Evolutionary conservation across 176 grass and related monocot genomes (phyloP), one percentile per base, ranked within the genome.

Genomic region (Stipa capillata): DNA sequence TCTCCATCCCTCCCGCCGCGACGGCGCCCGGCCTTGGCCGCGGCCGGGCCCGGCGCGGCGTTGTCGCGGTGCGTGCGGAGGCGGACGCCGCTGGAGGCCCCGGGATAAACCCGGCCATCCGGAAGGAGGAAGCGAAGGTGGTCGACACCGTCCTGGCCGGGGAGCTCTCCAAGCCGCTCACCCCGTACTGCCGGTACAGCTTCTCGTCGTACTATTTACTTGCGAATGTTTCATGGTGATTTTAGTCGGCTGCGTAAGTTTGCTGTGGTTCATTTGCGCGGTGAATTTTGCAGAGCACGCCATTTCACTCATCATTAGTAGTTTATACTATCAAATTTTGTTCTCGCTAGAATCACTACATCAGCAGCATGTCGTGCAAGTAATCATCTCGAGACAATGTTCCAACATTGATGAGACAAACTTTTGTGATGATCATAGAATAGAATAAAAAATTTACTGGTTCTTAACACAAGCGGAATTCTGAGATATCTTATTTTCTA

Each of bases 121-220:
- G 95, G 44, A 98, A 98, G 79, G 87, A 80, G 61, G 95, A 98
- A 79, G 83, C 47, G 5, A 98, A 98, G 83, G 95, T 98, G 59
- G 95, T 98, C 28, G 95, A 98, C 84, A 89, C 92, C 65, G 85
- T 94, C 47, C 69, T 92, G 60, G 58, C 84, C 35, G 58, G 85
- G n/a, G 89, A 98, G 29, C 90, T 98, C 72, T 55, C 87, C 76
- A 98, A 98, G 72, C 92, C 95, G 76, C 87, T 90, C 80, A 98
- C 92, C 27, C 83, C 92, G 21, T 98, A 98, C 73, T 92, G 95
- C 87, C 76, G 95, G 95, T 98, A 60, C 20, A 34, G 27, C 50
- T 34, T 50, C 73, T 68, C 13, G 0, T 71, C 68, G 41, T 34
- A 29, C 56, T 48, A 2, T 73, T 12, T 17, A 14, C n/a, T 24